Evolutionary conservation across 106 monocot genomes (phyloP), one percentile per base, ranked within the genome.

Genomic region (Phalaenopsis aphrodite): DNA sequence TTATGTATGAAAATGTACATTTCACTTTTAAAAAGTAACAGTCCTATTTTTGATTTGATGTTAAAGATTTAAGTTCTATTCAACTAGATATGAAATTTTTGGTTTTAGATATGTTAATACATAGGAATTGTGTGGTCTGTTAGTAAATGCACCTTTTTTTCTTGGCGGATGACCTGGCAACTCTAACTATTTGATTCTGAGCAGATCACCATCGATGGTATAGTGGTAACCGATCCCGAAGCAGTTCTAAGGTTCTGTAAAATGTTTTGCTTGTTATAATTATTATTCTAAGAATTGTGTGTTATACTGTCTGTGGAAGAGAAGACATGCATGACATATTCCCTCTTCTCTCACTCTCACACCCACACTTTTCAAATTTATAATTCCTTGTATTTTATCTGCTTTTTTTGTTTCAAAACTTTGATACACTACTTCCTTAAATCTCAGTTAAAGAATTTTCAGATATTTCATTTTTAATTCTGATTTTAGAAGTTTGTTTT

Each of bases 121-220:
- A 30, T 30, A 30, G 30, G 30, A 30, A 30, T 30, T 30, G 30
- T 30, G 30, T 30, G 30, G 30, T 30, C 0, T 30, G 30, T 30
- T 30, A 0, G 30, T 30, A 30, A 30, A 30, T 30, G 30, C 30
- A 30, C 30, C 30, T 65, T 36, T 23, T 41, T 15, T 21, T 46
- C 10, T 39, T 37, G 12, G 1, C 21, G 16, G 76, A 41, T 41
- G 19, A 19, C 42, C 57, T 12, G 0, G 39, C 2, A 42, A 12
- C 0, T 7, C 67, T 79, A 21, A 45, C 10, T 67, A 24, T 57
- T 73, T 41, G 8, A 56, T 52, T 42, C 52, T 38, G 41, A 82
- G 84, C 80, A 94, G 94, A 86, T 95, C 75, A 87, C 78, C 14
- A 66, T 95, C 24, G 87, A 92, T 67, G 92, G 85, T 72, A 24